phyloP scores from a whole-genome alignment of 495 filamentous ascomycete genomes.

The Podospora pseudopauciseta region DNA sequence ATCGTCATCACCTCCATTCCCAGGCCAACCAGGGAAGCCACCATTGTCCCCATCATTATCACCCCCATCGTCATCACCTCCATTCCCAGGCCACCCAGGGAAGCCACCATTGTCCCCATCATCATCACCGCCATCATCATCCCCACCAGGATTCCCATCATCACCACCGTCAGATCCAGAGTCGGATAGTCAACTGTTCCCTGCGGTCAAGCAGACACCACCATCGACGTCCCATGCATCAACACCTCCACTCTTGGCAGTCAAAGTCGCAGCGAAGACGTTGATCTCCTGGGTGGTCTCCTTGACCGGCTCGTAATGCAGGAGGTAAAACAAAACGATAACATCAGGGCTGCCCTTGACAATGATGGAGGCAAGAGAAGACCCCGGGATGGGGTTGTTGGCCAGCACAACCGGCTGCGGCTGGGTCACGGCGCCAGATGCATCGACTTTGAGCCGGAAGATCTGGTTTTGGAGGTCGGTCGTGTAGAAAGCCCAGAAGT shows the following conservation, averaged over 20 bases:
- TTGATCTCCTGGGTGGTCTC: slow-evolving; percentile 8
- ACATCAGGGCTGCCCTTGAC: background rate
- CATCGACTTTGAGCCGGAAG: background rate
- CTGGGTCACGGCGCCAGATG: background rate
- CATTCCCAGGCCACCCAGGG: background rate
- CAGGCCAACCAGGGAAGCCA: background rate
- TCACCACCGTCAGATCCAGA: background rate
- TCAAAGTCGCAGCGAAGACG: slow-evolving; percentile 1
- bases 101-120: background rate
- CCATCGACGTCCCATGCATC: background rate
- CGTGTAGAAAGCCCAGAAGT: slow-evolving; percentile 12
- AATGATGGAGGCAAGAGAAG: background rate
- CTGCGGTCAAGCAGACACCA: background rate
- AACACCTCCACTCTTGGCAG: background rate
- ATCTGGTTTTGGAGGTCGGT: slow-evolving; percentile 4
- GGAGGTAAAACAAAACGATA: slow-evolving; percentile 9
- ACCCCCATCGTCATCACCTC: background rate
- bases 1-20: background rate
- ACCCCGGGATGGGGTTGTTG: background rate
- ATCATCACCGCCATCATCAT: background rate
- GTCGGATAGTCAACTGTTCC: background rate
- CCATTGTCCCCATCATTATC: background rate
- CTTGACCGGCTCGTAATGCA: slow-evolving; percentile 7
- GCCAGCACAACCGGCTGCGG: slow-evolving; percentile 2
- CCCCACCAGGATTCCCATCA: background rate